Base-by-base conservation (phyloP, 805 yeast genomes). In the Tetrapisispora iriomotensis region DNA sequence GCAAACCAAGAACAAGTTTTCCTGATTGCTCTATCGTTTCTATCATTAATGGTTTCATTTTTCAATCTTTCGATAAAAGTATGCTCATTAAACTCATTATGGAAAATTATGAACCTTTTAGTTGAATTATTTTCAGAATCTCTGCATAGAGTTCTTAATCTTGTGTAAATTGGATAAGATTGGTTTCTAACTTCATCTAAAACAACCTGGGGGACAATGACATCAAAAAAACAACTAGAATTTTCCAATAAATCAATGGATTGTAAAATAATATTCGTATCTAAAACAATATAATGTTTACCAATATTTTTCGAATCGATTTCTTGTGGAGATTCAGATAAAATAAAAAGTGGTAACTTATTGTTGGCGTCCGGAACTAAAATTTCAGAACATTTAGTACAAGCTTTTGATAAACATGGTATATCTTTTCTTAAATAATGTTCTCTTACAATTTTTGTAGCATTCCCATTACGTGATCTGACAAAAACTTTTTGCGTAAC, bases 161-260 rank as follows among this genome's bases (percentile, higher is more conserved):
- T 72, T 51, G 83, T 77, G 58, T 88, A 92, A 15, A 90, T 79
- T 4, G 98, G 95, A 53, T 79, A 75, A 37, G 95, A 84, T 53
- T 80, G 71, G 56, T 86, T 86, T 47, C 85, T 75, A 8, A 90
- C 95, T 60, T 92, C 97, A 49, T 94, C 96, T 26, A 92, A 67
- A 2, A 86, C 96, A 6, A 94, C 82, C 58, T 92, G 98, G 1
- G 97, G 95, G n/a, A 92, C 66, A 41, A 92, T 80, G 14, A 88
- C 95, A 61, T 92, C 97, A 53, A 72, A 80, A 54, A 92, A 84
- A 39, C 83, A 80, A 23, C 73, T 70, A 17, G 70, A 69, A 51
- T 77, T 79, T 60, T 92, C 99, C 40, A 92, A 64, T 43, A 92
- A 65, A 60, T 92, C 99, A 45, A 92, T 90, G 6, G 95, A 90